Conservation (phyloP, 2,329 filamentous ascomycete genomes). For the Trichoderma breve region DNA sequence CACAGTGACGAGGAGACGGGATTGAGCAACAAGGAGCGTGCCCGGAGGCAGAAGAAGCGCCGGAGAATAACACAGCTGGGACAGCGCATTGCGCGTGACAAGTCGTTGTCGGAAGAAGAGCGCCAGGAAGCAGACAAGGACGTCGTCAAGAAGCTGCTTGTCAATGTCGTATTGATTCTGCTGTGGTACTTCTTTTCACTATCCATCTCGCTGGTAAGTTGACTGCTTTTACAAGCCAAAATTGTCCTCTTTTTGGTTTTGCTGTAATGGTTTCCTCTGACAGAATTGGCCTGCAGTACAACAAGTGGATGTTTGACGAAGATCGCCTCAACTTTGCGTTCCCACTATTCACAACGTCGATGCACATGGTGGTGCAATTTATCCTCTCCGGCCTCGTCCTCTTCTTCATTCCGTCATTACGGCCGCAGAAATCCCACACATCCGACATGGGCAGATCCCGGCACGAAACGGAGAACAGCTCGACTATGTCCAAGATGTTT, state of each 20-base stretch:
- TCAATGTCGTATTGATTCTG: conserved; percentile 79
- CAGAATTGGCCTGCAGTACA: conserved; percentile 63
- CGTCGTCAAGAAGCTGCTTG: conserved; percentile 64
- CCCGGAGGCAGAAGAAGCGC: conserved; percentile 64
- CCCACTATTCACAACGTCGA: conserved; percentile 88
- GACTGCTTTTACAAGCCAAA: neutral
- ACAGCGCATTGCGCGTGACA: conserved; percentile 63
- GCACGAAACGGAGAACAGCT: conserved; percentile 53
- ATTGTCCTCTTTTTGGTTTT: too few relatives aligned
- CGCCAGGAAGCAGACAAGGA: conserved; percentile 72
- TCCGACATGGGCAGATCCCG: conserved; percentile 51
- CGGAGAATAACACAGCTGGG: conserved; percentile 67
- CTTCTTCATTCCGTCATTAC: conserved; percentile 76
- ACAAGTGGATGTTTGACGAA: conserved; percentile 99
- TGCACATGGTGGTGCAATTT: conserved; percentile 97
- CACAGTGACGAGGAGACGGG: conserved; percentile 90
- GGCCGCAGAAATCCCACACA: conserved; percentile 57
- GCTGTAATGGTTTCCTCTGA: conserved; percentile 18
- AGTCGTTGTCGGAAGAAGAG: conserved; percentile 65
- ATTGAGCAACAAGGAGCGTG: conserved; percentile 70
- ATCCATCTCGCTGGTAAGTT: conserved; percentile 79
- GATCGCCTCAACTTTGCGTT: conserved; percentile 86
- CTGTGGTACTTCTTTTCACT: conserved; percentile 92
- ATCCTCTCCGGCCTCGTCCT: conserved; percentile 72
- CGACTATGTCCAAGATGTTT: conserved; percentile 84